Base-by-base conservation (phyloP, 345 rosid genomes). In the Gossypium sturtianum region DNA sequence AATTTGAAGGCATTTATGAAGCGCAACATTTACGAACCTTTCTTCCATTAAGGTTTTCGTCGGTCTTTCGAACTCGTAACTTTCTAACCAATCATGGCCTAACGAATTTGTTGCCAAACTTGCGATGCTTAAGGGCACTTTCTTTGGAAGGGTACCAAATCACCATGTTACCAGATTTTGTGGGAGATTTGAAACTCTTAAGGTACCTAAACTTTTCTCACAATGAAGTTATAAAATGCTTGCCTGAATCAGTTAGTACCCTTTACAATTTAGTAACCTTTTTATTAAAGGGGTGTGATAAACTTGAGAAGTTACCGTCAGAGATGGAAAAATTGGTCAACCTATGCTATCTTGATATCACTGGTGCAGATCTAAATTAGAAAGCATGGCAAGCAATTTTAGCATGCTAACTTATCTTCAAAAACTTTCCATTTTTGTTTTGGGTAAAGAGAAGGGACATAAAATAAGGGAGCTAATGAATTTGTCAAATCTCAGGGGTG, bases 211-310 rank as follows among this genome's bases (percentile, higher is more conserved):
- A 78, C 65, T 74, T 86, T 65, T 77, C 85, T 61, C 17, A 17
- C 38, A 74, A 82, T 12, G 12, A 0, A 1, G 7, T 27, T 23
- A 80, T 84, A 16, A 58, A 60, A 20, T 61, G 56, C 41, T 77
- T 86, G 44, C 86, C 87, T 0, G 77, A 78, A 29, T 79, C 84
- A 16, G 47, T 83, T 4, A 57, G 15, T 57, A 22, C 5, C 61
- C 61, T 57, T 27, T 10, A 20, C 15, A 57, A 57, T 57, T 57
- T 86, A 25, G 81, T 84, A 73, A 81, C 81, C 27, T 74, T 86
- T 25, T 62, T 86, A 22, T 34, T 86, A 34, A 4, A 5, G 22
- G 0, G 6, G 0, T 70, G 73, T 34, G 0, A 0, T 0, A 0
- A 15, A 2, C 73, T 51, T 4, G 2, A 9, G 25, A 53, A 70